Conservation (phyloP, 2,329 filamentous ascomycete genomes). For the Teratosphaeria destructans region DNA sequence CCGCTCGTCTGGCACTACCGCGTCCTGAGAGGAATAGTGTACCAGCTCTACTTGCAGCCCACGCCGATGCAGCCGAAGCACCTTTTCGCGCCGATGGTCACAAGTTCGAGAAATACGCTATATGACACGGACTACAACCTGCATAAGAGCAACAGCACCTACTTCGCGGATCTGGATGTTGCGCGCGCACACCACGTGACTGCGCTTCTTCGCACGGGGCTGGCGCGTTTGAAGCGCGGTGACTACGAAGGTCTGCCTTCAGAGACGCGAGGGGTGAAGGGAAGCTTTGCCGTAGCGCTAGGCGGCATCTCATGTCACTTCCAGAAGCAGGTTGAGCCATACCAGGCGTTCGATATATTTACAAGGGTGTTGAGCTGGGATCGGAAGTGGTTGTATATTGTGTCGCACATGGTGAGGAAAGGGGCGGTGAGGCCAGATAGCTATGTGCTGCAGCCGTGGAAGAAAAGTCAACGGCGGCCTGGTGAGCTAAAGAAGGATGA, state of each 20-base stretch:
- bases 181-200: slow-evolving; percentile 71
- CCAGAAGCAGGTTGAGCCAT: slow-evolving; percentile 36
- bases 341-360: slow-evolving; percentile 38
- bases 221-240: slow-evolving; percentile 27
- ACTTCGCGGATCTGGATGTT: slow-evolving; percentile 78
- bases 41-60: slow-evolving; percentile 36
- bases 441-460: slow-evolving; percentile 39
- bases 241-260: slow-evolving; percentile 25
- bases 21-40: slow-evolving; percentile 35
- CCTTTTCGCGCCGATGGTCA: slow-evolving; percentile 63
- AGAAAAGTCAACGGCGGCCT: slow-evolving; percentile 15
- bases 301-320: slow-evolving; percentile 40
- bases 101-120: slow-evolving; percentile 54
- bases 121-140: slow-evolving; percentile 80
- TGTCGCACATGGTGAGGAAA: slow-evolving; percentile 38
- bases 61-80: slow-evolving; percentile 43
- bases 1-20: slow-evolving; percentile 62
- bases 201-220: slow-evolving; percentile 35
- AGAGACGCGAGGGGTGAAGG: slow-evolving; percentile 18
- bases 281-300: slow-evolving; percentile 32
- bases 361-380: slow-evolving; percentile 40
- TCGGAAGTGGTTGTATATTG: slow-evolving; percentile 40
- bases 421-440: slow-evolving; percentile 31
- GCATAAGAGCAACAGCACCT: slow-evolving; percentile 75
- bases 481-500: slow-evolving; percentile 12